phyloP scores from a whole-genome alignment of 2,329 filamentous ascomycete species.

The Blumeria hordei region DNA sequence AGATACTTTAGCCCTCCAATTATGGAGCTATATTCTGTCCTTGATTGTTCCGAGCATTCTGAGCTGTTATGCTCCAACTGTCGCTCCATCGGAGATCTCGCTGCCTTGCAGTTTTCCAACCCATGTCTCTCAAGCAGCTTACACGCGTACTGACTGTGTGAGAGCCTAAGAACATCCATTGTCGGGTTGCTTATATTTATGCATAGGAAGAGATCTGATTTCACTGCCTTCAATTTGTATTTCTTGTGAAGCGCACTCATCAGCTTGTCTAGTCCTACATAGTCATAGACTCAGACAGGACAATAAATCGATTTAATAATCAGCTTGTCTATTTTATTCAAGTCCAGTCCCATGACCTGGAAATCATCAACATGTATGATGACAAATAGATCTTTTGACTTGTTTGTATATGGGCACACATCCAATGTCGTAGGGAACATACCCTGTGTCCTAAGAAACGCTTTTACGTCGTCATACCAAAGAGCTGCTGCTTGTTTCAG shows the following conservation, averaged over 20 bases:
- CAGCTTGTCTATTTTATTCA: not conserved
- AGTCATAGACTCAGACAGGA: no score
- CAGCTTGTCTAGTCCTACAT: no score
- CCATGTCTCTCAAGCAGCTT: no score
- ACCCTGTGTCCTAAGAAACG: not conserved
- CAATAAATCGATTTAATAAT: no score
- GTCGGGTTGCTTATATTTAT: not conserved
- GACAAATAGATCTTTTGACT: not conserved
- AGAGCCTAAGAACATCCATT: not conserved
- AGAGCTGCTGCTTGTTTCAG: not conserved
- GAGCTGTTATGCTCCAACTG: no score
- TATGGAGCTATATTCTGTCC: no score
- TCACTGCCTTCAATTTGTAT: not conserved
- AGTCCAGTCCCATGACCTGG: not conserved
- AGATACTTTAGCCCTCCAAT: no score
- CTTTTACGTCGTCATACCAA: not conserved
- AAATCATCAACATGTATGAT: not conserved
- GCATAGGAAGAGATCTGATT: not conserved
- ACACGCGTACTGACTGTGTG: not conserved
- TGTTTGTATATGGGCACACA: not conserved
- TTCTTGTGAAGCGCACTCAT: not conserved
- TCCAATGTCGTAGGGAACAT: not conserved
- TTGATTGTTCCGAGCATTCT: no score
- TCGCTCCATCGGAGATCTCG: no score
- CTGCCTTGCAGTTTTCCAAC: no score